These are phyloP conservation scores for Ustilago loliicola DNA, from an alignment of 1,284 basidiomycete species.

Conservation along the genomic window DNA sequence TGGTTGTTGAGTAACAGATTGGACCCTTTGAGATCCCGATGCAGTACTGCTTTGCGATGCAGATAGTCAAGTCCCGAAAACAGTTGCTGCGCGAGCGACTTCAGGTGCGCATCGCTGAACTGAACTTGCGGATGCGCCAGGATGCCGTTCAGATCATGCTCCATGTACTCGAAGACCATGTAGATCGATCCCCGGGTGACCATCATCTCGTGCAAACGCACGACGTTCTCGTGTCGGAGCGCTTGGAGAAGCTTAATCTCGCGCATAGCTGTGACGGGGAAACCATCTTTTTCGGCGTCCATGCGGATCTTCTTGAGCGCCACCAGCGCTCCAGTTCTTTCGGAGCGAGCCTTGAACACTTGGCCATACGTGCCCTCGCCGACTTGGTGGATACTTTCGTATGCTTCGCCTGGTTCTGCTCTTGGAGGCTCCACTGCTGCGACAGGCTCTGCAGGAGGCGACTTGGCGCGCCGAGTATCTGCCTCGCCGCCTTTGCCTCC, in stretches of 20 bases:
- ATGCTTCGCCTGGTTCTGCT: constrained; percentile 74
- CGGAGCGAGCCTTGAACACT: constrained; percentile 96
- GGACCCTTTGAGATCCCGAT: constrained; percentile 98
- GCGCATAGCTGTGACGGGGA: constrained; percentile 98
- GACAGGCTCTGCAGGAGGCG: background rate
- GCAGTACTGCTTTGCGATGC: constrained; percentile 93
- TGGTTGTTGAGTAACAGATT: constrained; percentile 95
- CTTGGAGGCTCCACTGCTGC: constrained; percentile 18
- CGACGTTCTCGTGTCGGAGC: constrained; percentile 87
- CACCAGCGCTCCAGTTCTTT: constrained; percentile 80
- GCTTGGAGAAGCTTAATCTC: constrained; percentile 98
- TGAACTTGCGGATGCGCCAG: constrained; percentile 87
- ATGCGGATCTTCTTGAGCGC: constrained; percentile 97
- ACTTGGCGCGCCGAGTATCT: constrained; percentile 4
- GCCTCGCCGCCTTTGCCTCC: background rate
- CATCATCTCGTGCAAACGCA: constrained; percentile 96
- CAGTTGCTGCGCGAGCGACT: constrained; percentile 95
- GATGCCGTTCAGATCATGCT: constrained; percentile 96
- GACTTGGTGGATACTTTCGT: constrained; percentile 90
- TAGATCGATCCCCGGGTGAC: constrained; percentile 88
- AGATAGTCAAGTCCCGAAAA: constrained; percentile 91
- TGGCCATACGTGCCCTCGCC: constrained; percentile 99
- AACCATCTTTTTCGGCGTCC: constrained; percentile 97
- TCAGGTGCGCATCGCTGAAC: constrained; percentile 88
- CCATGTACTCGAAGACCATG: constrained; percentile 99